These are phyloP conservation scores for Lactifluus echinatus DNA, from an alignment of 768 basidiomycete species.

Conservation along the genomic window DNA sequence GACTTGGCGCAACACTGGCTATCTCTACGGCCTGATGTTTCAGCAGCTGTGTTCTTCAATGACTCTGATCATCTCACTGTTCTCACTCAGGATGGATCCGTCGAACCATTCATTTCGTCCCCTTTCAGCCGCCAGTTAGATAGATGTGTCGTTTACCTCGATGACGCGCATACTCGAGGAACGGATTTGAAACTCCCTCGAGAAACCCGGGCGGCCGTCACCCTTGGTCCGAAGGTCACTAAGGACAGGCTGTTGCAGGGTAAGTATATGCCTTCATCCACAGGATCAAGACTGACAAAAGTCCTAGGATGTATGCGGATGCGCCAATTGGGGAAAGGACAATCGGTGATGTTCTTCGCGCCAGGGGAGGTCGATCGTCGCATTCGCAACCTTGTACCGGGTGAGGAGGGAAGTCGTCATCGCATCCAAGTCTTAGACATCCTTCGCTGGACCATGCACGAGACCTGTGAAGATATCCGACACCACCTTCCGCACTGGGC, in stretches of 20 bases:
- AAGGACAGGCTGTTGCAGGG: constrained; percentile 48
- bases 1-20: constrained; percentile 38
- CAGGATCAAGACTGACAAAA: background rate
- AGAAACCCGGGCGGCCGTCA: constrained; percentile 37
- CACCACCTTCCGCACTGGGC: constrained; percentile 1
- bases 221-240: constrained; percentile 41
- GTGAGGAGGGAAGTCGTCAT: too few species aligned
- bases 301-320: constrained; percentile 17
- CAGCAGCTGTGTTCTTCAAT: constrained; percentile 36
- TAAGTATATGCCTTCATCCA: constrained; percentile 12
- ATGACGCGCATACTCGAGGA: constrained; percentile 45
- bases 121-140: constrained; percentile 30
- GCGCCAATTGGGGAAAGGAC: constrained; percentile 17
- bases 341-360: constrained; percentile 17
- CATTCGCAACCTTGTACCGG: background rate
- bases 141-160: constrained; percentile 40
- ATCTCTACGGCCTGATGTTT: constrained; percentile 21
- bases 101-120: constrained; percentile 32
- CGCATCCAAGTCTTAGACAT: background rate
- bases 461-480: background rate
- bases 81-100: constrained; percentile 30
- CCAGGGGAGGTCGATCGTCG: constrained; percentile 7
- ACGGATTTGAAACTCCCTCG: constrained; percentile 44
- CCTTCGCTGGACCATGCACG: background rate
- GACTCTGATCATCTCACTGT: constrained; percentile 30